Evolutionary conservation across 2,329 filamentous ascomycete species (phyloP).

Genomic region (Fusarium torulosum): DNA sequence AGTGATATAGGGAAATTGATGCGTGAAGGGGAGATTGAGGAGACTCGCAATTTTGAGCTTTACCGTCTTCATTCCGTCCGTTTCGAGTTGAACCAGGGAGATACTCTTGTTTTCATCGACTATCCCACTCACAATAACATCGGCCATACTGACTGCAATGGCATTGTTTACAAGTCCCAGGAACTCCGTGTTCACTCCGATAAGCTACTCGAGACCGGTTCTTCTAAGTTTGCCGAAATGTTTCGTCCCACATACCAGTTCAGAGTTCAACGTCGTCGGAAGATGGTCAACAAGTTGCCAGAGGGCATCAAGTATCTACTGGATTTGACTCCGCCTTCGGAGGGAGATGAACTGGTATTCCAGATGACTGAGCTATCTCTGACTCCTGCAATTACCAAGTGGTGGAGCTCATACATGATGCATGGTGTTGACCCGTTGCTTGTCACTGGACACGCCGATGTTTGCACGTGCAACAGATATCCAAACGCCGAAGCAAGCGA

Average conservation of each 20-base stretch:
- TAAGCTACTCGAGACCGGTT: slow-evolving; percentile 61
- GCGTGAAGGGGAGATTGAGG: slow-evolving; percentile 30
- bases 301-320: slow-evolving; percentile 68
- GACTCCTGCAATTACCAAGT: slow-evolving; percentile 66
- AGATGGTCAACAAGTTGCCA: slow-evolving; percentile 52
- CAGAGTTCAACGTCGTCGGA: slow-evolving; percentile 54
- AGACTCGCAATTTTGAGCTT: slow-evolving; percentile 45
- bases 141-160: slow-evolving; percentile 53
- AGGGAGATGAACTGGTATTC: slow-evolving; percentile 73
- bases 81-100: slow-evolving; percentile 53
- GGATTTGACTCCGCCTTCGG: slow-evolving; percentile 71
- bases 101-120: slow-evolving; percentile 61
- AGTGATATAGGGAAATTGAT: slow-evolving; percentile 20
- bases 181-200: slow-evolving; percentile 60
- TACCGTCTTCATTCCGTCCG: slow-evolving; percentile 46
- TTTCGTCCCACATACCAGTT: slow-evolving; percentile 59
- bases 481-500: background rate
- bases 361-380: slow-evolving; percentile 70
- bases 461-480: slow-evolving; percentile 51
- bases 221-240: slow-evolving; percentile 61
- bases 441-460: slow-evolving; percentile 59
- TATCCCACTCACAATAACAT: slow-evolving; percentile 47
- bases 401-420: slow-evolving; percentile 60
- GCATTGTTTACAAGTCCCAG: slow-evolving; percentile 51
- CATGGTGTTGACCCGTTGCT: slow-evolving; percentile 50